These are phyloP conservation scores for Wickerhamomyces sp. DNA, from an alignment of 1,139 yeast species.

Conservation along the genomic window DNA sequence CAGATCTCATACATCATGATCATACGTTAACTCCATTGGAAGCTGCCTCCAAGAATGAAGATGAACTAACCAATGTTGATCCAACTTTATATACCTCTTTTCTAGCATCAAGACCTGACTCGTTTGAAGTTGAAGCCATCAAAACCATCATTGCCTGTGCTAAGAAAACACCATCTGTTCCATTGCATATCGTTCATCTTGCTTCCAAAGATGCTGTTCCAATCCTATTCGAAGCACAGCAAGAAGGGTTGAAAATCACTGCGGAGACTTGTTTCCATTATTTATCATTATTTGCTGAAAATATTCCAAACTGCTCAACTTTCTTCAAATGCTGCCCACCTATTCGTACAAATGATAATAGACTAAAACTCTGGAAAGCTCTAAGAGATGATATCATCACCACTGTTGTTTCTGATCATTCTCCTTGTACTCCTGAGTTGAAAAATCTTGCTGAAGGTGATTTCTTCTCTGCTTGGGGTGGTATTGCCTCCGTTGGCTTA, in stretches of 20 bases:
- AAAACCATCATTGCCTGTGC: slow-evolving; percentile 63
- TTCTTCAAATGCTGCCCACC: slow-evolving; percentile 95
- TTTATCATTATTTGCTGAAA: slow-evolving; percentile 70
- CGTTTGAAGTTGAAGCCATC: slow-evolving; percentile 81
- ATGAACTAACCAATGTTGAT: slow-evolving; percentile 42
- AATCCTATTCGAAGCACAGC: slow-evolving; percentile 59
- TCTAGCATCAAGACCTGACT: slow-evolving; percentile 82
- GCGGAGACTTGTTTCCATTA: slow-evolving; percentile 96
- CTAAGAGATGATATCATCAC: slow-evolving; percentile 59
- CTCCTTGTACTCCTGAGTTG: slow-evolving; percentile 91
- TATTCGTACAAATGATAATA: slow-evolving; percentile 68
- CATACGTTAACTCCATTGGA: slow-evolving; percentile 36
- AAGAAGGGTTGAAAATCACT: slow-evolving; percentile 38
- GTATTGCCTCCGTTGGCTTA: slow-evolving; percentile 89
- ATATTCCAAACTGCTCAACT: slow-evolving; percentile 69
- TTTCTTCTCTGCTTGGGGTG: slow-evolving; percentile 94
- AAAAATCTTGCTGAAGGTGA: slow-evolving; percentile 81
- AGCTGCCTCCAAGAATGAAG: slow-evolving; percentile 39
- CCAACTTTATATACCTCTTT: slow-evolving; percentile 72
- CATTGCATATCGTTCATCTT: slow-evolving; percentile 83
- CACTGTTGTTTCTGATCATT: slow-evolving; percentile 92
- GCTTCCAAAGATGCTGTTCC: slow-evolving; percentile 84
- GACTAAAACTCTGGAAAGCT: slow-evolving; percentile 73
- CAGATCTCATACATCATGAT: slow-evolving; percentile 38
- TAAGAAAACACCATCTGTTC: slow-evolving; percentile 53